Evolutionary conservation across 305 asterid genomes (phyloP).

Genomic region (Solanum chacoense): DNA sequence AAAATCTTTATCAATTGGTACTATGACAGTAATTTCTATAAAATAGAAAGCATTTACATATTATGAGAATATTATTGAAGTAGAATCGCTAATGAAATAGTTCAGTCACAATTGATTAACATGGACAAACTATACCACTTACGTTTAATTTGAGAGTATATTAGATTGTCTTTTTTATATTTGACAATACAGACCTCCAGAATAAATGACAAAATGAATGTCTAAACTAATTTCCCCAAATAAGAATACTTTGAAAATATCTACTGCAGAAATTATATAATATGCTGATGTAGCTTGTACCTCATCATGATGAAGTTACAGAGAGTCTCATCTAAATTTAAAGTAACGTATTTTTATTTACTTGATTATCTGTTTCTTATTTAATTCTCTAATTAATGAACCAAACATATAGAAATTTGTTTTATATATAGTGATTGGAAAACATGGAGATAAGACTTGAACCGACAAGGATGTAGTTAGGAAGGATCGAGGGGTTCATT

Average conservation of each 20-base stretch:
- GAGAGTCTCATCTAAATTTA: not conserved
- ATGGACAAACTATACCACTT: not conserved
- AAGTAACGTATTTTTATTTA: not conserved
- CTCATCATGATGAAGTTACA: not conserved
- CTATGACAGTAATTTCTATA: too few relatives aligned
- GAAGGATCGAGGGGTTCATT: not conserved
- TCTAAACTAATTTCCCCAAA: not conserved
- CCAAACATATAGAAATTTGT: not conserved
- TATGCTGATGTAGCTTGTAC: not conserved
- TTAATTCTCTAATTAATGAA: not conserved
- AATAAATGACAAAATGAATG: not conserved
- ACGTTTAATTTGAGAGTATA: not conserved
- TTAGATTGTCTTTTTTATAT: not conserved
- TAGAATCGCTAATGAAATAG: too few relatives aligned
- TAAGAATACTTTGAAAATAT: not conserved
- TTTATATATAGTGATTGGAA: not conserved
- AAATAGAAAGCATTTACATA: too few relatives aligned
- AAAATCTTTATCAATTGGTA: not conserved
- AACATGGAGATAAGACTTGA: not conserved
- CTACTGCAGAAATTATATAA: not conserved
- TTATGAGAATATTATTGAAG: too few relatives aligned
- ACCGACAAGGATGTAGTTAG: too few relatives aligned
- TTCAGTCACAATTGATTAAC: not conserved
- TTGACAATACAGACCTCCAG: not conserved
- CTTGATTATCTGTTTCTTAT: too few relatives aligned